phyloP scores from a whole-genome alignment of 2,329 filamentous ascomycete species.

The Dichotomopilus funicola region DNA sequence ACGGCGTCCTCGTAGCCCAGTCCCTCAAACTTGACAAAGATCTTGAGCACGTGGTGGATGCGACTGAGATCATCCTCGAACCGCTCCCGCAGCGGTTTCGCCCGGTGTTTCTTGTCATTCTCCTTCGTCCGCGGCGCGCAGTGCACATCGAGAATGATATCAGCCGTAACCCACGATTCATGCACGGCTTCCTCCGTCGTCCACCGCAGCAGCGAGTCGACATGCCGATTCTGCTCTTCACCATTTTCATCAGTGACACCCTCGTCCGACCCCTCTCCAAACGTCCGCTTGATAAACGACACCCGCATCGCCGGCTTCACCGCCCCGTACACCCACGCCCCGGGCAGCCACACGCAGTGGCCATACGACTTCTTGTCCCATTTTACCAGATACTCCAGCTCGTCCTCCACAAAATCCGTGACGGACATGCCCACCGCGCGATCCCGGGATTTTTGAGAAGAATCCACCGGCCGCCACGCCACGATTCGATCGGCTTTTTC shows the following conservation, averaged over 20 bases:
- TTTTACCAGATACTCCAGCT: constrained; percentile 90
- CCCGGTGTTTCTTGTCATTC: constrained; percentile 43
- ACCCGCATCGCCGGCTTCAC: constrained; percentile 57
- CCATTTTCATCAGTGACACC: constrained; percentile 11
- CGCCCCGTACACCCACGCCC: constrained; percentile 79
- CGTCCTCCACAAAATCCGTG: constrained; percentile 58
- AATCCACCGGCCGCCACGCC: constrained; percentile 71
- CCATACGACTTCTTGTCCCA: constrained; percentile 79
- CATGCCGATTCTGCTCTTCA: background rate
- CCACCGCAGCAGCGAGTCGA: constrained; percentile 52
- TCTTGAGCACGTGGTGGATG: constrained; percentile 64
- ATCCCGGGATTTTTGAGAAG: constrained; percentile 38
- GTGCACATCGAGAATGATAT: constrained; percentile 76
- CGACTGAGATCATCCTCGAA: constrained; percentile 65
- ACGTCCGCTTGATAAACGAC: constrained; percentile 67
- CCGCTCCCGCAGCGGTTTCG: constrained; percentile 42
- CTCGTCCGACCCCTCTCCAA: constrained; percentile 41
- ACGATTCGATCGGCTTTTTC: constrained; percentile 71
- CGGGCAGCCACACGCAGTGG: constrained; percentile 79
- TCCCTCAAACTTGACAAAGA: constrained; percentile 87
- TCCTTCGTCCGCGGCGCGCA: constrained; percentile 14
- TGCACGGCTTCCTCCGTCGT: constrained; percentile 73
- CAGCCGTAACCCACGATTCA: constrained; percentile 76
- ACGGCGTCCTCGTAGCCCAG: constrained; percentile 84
- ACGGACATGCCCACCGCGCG: constrained; percentile 39